These are phyloP conservation scores for Oryza nivara DNA, from an alignment of 176 grass and related monocot species.

Conservation along the genomic window DNA sequence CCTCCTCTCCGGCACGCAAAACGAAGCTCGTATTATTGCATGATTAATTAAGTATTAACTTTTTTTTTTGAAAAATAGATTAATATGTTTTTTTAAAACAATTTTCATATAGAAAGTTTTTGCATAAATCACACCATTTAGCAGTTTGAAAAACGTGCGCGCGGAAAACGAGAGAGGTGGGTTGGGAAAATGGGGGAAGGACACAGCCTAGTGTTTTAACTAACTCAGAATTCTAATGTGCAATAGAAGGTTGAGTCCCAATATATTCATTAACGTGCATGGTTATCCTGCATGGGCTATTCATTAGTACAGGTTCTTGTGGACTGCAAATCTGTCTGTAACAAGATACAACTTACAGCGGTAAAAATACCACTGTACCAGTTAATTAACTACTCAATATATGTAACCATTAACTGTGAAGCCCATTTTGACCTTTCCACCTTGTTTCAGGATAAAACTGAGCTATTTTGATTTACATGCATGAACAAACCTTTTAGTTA, in stretches of 20 bases:
- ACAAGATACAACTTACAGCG: neutral
- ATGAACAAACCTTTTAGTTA: neutral
- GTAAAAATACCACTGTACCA: neutral
- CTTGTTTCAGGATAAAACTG: neutral
- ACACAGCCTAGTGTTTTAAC: too few species aligned
- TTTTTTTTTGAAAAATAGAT: too few species aligned
- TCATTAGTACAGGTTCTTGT: neutral
- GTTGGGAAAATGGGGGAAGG: too few species aligned
- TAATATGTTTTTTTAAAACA: too few species aligned
- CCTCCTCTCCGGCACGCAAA: too few species aligned
- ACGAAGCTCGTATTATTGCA: too few species aligned
- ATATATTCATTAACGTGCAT: slow-evolving; percentile 8
- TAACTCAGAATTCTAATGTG: neutral
- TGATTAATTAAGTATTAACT: too few species aligned
- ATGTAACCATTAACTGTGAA: slow-evolving; percentile 2
- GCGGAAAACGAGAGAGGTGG: too few species aligned
- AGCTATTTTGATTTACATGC: slow-evolving; percentile 22
- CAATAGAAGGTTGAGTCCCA: neutral
- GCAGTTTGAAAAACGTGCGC: too few species aligned
- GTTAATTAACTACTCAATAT: neutral
- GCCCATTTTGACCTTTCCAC: neutral
- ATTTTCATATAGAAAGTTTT: too few species aligned
- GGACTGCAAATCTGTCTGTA: neutral
- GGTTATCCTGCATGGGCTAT: slow-evolving; percentile 1
- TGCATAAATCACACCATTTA: too few species aligned